phyloP scores from a whole-genome alignment of 306 rosid species.

The Luffa acutangula region DNA sequence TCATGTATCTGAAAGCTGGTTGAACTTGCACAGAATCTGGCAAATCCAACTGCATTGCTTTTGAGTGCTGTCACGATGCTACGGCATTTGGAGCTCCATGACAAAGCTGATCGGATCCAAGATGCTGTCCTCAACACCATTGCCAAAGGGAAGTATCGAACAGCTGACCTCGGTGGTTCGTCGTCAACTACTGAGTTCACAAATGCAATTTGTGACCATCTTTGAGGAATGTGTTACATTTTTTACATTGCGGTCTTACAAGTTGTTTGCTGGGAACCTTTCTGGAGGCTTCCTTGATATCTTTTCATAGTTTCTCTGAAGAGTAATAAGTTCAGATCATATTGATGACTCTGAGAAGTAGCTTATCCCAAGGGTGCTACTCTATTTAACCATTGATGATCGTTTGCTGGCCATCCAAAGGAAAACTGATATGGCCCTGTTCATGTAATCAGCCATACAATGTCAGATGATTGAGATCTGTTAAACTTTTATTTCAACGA shows the following conservation, averaged over 20 bases:
- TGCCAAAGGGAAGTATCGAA: constrained; percentile 83
- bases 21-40: constrained; percentile 59
- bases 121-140: constrained; percentile 72
- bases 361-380: constrained; percentile 2
- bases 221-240: constrained; percentile 24
- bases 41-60: constrained; percentile 92
- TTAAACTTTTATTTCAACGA: background rate
- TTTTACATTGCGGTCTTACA: background rate
- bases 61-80: constrained; percentile 81
- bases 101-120: constrained; percentile 73
- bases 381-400: constrained; percentile 8
- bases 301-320: constrained; percentile 14
- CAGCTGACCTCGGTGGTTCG: constrained; percentile 90
- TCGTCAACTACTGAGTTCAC: constrained; percentile 75
- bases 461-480: constrained; percentile 13
- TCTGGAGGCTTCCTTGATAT: constrained; percentile 14
- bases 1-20: background rate
- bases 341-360: constrained; percentile 23
- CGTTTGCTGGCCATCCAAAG: background rate
- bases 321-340: constrained; percentile 35
- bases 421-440: background rate
- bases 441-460: constrained; percentile 10
- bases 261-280: constrained; percentile 21
- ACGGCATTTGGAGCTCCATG: constrained; percentile 71
- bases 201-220: constrained; percentile 68